Evolutionary conservation across 768 basidiomycete species (phyloP).

Genomic region (Leccinum uliginosum): DNA sequence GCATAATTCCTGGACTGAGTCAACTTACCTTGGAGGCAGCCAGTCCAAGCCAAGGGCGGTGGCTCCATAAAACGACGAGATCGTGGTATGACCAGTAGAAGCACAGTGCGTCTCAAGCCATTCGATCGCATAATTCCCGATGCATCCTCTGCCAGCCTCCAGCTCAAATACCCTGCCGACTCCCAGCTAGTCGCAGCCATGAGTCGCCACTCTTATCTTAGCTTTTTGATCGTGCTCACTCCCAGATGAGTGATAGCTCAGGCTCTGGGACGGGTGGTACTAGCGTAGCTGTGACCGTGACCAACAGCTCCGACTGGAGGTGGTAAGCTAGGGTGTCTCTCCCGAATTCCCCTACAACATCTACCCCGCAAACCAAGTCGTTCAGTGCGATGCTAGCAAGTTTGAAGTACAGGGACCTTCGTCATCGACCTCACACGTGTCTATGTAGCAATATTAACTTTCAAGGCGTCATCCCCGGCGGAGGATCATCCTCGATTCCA

Average conservation of each 20-base stretch:
- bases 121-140: conserved; percentile 45
- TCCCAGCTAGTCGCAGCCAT: conserved; percentile 78
- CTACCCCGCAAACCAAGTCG: conserved; percentile 57
- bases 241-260: conserved; percentile 55
- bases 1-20: no score
- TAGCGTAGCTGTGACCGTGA: conserved; percentile 57
- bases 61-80: no score
- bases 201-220: conserved; percentile 29
- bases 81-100: no score
- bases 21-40: no score
- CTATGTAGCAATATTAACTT: conserved; percentile 55
- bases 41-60: no score
- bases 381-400: conserved; percentile 59
- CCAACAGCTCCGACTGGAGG: conserved; percentile 43
- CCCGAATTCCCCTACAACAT: conserved; percentile 60
- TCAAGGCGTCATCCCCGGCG: conserved; percentile 74
- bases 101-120: no score
- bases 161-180: conserved; percentile 58
- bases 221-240: neutral
- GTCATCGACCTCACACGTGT: neutral
- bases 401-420: conserved; percentile 43
- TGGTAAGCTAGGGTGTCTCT: conserved; percentile 47
- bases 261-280: conserved; percentile 75
- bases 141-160: conserved; percentile 42
- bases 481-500: conserved; percentile 18